Evolutionary conservation across 179 eudicot species (phyloP).

Genomic region (Pouteria campechiana): DNA sequence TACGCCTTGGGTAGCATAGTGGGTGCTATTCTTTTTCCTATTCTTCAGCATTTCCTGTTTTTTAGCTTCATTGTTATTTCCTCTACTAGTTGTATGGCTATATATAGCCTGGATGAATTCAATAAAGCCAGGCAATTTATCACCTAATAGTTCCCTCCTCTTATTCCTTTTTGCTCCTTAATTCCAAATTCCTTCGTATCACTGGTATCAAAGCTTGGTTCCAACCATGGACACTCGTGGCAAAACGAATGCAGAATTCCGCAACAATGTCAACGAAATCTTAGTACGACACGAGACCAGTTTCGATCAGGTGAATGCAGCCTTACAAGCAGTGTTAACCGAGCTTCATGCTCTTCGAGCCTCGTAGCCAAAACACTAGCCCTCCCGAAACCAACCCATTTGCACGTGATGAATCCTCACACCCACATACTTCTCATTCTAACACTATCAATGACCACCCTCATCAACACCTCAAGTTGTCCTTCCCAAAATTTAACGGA

Average conservation of each 20-base stretch:
- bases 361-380: background rate
- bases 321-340: background rate
- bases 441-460: background rate
- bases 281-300: background rate
- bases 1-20: too few species aligned
- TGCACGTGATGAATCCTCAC: background rate
- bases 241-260: background rate
- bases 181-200: background rate
- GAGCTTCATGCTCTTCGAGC: background rate
- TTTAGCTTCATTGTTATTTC: background rate
- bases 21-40: background rate
- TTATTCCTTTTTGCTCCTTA: background rate
- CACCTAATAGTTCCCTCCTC: too few species aligned
- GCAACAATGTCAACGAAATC: background rate
- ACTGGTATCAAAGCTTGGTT: conserved; percentile 1
- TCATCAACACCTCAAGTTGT: background rate
- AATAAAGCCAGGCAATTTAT: background rate
- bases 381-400: background rate
- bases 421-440: background rate
- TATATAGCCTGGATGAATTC: background rate
- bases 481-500: background rate
- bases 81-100: background rate
- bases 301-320: background rate
- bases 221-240: background rate
- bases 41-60: background rate